A percentile compares a stretch with the other conserved stretches of the same genome.
Evolutionary conservation across 768 basidiomycete genomes (phyloP).

Genomic region (Tricholoma flavovirens): DNA sequence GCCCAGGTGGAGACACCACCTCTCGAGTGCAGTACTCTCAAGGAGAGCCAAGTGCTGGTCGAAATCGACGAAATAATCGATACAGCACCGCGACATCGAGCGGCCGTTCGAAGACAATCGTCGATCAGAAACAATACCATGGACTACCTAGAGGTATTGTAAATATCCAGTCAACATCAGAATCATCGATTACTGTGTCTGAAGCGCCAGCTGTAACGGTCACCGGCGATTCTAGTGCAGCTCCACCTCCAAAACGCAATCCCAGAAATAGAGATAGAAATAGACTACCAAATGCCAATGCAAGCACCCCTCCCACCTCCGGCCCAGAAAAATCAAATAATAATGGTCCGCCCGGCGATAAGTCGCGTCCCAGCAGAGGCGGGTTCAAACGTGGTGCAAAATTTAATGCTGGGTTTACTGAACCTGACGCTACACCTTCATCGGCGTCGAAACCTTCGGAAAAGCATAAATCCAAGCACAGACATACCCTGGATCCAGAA

Average conservation of each 20-base stretch:
- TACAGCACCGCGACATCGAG: background rate
- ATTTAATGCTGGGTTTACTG: slow-evolving; percentile 33
- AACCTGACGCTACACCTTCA: slow-evolving; percentile 4
- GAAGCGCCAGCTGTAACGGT: background rate
- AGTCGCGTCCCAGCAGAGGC: background rate
- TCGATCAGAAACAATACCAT: background rate
- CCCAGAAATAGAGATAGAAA: slow-evolving; percentile 2
- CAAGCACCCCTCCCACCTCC: background rate
- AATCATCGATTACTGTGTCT: background rate
- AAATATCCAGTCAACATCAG: background rate
- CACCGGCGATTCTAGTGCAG: background rate
- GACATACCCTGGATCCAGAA: slow-evolving; percentile 7
- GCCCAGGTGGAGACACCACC: background rate
- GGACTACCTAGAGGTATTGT: background rate
- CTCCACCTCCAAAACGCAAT: slow-evolving; percentile 1
- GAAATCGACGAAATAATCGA: background rate
- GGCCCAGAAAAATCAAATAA: background rate
- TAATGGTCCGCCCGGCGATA: background rate
- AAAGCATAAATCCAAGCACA: slow-evolving; percentile 1
- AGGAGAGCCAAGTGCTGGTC: background rate
- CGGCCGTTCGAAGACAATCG: background rate
- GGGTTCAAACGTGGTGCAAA: slow-evolving; percentile 24
- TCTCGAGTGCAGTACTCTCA: background rate
- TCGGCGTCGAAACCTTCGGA: slow-evolving; percentile 3
- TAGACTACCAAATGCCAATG: background rate